Evolutionary conservation across 345 rosid genomes (phyloP).

Genomic region (Arabis alpina): DNA sequence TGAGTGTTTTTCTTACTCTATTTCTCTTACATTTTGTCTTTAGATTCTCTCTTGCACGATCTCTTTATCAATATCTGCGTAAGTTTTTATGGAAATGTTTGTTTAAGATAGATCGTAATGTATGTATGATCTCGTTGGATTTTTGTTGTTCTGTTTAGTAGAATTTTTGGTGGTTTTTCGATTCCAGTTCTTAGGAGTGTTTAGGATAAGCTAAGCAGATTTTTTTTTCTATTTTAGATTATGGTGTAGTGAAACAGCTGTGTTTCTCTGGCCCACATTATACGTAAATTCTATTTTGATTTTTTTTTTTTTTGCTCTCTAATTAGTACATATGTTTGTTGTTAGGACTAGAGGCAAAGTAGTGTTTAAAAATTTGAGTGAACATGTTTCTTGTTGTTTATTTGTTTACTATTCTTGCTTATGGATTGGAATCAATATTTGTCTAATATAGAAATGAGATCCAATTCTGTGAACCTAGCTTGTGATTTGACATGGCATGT

Average conservation of each 20-base stretch:
- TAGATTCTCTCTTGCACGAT: constrained; percentile 17
- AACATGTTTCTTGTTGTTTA: not conserved
- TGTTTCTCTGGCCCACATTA: constrained; percentile 29
- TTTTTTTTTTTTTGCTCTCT: not conserved
- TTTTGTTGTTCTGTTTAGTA: not conserved
- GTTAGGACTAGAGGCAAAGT: too few relatives aligned
- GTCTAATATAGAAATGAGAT: too few relatives aligned
- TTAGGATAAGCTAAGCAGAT: constrained; percentile 13
- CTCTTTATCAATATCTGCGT: not conserved
- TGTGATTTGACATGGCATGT: constrained; percentile 14
- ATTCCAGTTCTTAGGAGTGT: constrained; percentile 3
- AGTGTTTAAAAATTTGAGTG: not conserved
- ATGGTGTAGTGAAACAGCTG: too few relatives aligned
- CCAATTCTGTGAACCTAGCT: constrained; percentile 14
- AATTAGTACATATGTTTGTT: too few relatives aligned
- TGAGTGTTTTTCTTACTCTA: constrained; percentile 18
- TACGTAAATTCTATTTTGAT: constrained; percentile 10
- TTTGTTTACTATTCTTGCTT: constrained; percentile 17
- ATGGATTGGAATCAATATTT: not conserved
- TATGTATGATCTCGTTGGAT: constrained; percentile 8
- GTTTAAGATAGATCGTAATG: constrained; percentile 33
- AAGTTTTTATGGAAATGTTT: not conserved
- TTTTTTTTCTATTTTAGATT: not conserved
- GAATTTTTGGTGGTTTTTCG: not conserved
- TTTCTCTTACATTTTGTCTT: not conserved